Evolutionary conservation across 345 rosid species (phyloP), one percentile per base, ranked within the genome.

Genomic region (Eucalyptus sp.): DNA sequence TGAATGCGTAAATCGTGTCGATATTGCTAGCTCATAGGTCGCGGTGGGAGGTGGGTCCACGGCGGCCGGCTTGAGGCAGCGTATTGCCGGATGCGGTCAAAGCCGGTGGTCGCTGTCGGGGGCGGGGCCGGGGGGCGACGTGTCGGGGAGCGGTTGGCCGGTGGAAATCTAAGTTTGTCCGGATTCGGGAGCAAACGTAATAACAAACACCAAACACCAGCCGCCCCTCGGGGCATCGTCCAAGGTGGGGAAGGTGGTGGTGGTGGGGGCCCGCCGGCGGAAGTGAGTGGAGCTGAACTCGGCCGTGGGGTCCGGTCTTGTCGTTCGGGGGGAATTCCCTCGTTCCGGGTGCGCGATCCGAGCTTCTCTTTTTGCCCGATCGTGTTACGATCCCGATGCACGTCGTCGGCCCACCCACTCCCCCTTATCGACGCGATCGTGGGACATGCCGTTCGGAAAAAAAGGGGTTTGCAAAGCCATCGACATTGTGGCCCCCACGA

Each of bases 101-200:
- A 50, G 22, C 86, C 22, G 20, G 91, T 52, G 27, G 50, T 87
- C 88, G 52, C 41, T 3, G 8, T 20, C 37, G n/a, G 50, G 9
- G 58, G 25, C 25, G 25, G 58, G 58, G 58, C 25, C 58, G 10
- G 7, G 79, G 89, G 37, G 60, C 86, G 64, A 86, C 92, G 93
- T 92, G 95, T 92, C 84, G 1, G 46, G 14, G 1, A 33, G 29
- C 9, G 54, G 71, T 76, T 92, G 91, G 91, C 25, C 7, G 31
- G 68, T 64, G 80, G 56, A 86, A 88, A 79, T 68, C 50, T 25
- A 37, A 4, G 6, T 60, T 88, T 88, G 93, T 91, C 91, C 79
- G 22, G 89, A 87, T 90, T 89, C 93, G 87, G 33, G 15, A 6
- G 90, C 88, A 88, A 88, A 54, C 13, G 83, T 25, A 27, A 71